Percentiles rank a stretch among this genome's conserved stretches.
Conservation (phyloP, 75 land plant genomes). For the Pinus tabuliformis region DNA sequence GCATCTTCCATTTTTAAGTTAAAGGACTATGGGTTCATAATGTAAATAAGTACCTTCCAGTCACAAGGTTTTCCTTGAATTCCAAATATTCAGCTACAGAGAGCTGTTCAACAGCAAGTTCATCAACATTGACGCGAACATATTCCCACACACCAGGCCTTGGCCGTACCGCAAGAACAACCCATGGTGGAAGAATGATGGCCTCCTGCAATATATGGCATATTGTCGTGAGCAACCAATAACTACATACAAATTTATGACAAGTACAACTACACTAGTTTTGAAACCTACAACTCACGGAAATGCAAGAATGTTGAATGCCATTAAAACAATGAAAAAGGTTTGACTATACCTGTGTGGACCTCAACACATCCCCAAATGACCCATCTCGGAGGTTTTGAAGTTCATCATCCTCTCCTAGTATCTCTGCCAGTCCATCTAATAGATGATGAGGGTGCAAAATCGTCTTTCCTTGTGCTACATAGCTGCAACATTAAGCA, state of each 20-base stretch:
- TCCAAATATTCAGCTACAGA: slow-evolving; percentile 51
- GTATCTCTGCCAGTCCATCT: slow-evolving; percentile 29
- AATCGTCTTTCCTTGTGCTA: slow-evolving; percentile 43
- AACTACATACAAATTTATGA: neutral
- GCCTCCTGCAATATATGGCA: slow-evolving; percentile 44
- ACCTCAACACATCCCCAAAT: slow-evolving; percentile 39
- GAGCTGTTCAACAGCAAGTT: slow-evolving; percentile 50
- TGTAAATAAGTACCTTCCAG: slow-evolving; percentile 16
- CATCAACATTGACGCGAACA: slow-evolving; percentile 63
- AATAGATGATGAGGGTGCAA: slow-evolving; percentile 57
- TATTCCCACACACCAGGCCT: slow-evolving; percentile 73
- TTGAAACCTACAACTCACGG: neutral
- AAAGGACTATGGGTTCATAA: neutral
- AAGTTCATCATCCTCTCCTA: slow-evolving; percentile 7
- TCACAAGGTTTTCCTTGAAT: slow-evolving; percentile 52
- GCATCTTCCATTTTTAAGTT: neutral
- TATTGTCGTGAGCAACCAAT: neutral
- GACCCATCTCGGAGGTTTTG: slow-evolving; percentile 32
- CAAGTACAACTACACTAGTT: neutral
- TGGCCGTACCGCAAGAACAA: slow-evolving; percentile 56
- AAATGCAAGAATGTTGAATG: too few relatives aligned
- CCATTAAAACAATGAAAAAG: neutral
- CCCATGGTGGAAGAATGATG: slow-evolving; percentile 60
- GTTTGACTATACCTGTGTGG: slow-evolving; percentile 47
- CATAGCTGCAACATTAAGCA: slow-evolving; percentile 22